Evolutionary conservation across 2,329 filamentous ascomycete species (phyloP), one percentile per base, ranked within the genome.

Genomic region (Fusarium praegraminearum): DNA sequence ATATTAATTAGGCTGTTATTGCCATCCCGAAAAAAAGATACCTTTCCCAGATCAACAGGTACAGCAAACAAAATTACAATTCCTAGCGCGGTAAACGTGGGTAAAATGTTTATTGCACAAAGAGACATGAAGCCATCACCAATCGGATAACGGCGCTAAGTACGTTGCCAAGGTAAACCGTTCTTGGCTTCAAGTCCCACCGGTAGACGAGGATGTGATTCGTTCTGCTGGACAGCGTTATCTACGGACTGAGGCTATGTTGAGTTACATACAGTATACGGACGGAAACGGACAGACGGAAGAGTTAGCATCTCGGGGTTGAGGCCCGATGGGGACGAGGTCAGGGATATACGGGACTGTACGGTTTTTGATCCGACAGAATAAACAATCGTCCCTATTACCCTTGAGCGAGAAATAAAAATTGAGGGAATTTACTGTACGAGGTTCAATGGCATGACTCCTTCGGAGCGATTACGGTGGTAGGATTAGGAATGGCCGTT

Each of bases 71-170:
- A n/a, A 26, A 18, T 15, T 12, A 24, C 20, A 20, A 35, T 24
- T 18, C 24, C 20, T 24, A 5, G 30, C 69, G 71, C 71, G 71
- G 65, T 57, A 73, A 33, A 53, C 71, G 71, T 70, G 52, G 40
- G 26, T 56, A 54, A 26, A 26, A 13, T 43, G 41, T 24, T n/a
- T 16, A 44, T 43, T 26, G 16, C 15, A 38, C 20, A 49, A 32
- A 49, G 35, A 62, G 8, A 51, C 11, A 58, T 62, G 62, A 66
- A 36, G 51, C 3, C 26, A 57, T 71, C 58, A 38, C 69, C 69
- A 72, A 72, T 71, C 47, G 68, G 55, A 72, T 38, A 45, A 59
- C 47, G 44, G 69, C 67, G 66, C 61, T 69, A 69, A 55, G 26
- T 32, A 16, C 22, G 18, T 40, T 40, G 40, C 56, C 56, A 36